These are phyloP conservation scores for Eutrema yunnanense DNA, from an alignment of 345 rosid genomes.

Conservation along the genomic window DNA sequence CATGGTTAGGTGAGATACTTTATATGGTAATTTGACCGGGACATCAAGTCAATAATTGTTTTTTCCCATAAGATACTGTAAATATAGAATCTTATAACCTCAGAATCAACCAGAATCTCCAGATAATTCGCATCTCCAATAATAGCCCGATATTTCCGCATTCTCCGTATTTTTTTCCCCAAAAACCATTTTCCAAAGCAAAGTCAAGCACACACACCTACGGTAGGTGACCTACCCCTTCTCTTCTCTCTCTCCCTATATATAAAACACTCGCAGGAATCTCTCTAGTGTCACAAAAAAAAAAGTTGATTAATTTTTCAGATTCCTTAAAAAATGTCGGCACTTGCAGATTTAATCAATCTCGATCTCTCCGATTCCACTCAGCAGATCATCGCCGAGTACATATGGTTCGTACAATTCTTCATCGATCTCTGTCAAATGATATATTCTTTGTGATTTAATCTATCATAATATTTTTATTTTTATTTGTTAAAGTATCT, in stretches of 20 bases:
- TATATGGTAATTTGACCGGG: background rate
- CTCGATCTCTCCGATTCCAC: slow-evolving; percentile 51
- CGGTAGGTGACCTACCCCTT: background rate
- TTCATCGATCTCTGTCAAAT: background rate
- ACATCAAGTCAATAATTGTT: background rate
- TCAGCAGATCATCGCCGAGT: slow-evolving; percentile 72
- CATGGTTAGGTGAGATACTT: background rate
- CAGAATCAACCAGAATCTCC: slow-evolving; percentile 22
- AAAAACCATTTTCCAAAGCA: background rate
- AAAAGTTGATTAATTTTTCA: background rate
- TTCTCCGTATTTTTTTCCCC: background rate
- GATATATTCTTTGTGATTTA: background rate
- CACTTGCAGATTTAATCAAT: slow-evolving; percentile 58
- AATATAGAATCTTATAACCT: slow-evolving; percentile 5
- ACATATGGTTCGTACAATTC: slow-evolving; percentile 45
- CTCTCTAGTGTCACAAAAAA: background rate
- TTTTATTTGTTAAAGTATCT: too few species aligned
- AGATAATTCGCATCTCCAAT: slow-evolving; percentile 18
- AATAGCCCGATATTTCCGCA: slow-evolving; percentile 9
- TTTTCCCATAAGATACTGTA: background rate
- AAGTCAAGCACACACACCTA: slow-evolving; percentile 19
- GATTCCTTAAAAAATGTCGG: slow-evolving; percentile 38
- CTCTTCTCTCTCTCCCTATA: slow-evolving; percentile 4
- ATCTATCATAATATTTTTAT: background rate
- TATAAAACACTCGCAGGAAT: slow-evolving; percentile 5